Evolutionary conservation across 495 filamentous ascomycete species (phyloP), one percentile per base, ranked within the genome.

Genomic region (Xylaria sp.): DNA sequence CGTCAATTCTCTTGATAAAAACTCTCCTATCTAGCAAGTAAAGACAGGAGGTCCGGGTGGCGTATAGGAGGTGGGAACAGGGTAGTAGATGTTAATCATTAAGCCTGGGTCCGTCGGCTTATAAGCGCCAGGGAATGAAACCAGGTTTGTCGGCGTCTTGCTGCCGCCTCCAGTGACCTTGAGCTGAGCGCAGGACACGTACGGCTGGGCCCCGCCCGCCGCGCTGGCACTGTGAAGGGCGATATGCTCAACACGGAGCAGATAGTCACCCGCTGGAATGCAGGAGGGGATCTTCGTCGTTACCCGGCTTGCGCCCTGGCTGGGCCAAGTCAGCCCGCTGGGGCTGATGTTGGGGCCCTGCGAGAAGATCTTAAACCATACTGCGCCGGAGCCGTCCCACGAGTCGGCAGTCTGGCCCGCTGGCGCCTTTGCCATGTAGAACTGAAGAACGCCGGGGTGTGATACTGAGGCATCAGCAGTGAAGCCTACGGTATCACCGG

Each of bases 231-330:
- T 70, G 72, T 89, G 86, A 14, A 88, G 79, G 17, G 79, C 88
- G 62, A 90, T 84, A 68, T 89, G 86, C 78, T 90, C 89, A 19
- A 84, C 85, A 33, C 88, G 85, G 43, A 90, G 77, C 21, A 91
- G 85, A 69, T 90, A 90, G 71, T 86, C 79, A 41, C 88, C 88
- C 0, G 83, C 70, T 3, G 81, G 79, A 62, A 88, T 82, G 70
- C 82, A 83, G 11, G 73, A 71, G 0, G 87, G 87, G 65, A 88
- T 85, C 64, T 75, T 83, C 43, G 85, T 80, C 66, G 79, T 80
- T 46, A 83, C 79, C 53, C 74, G 73, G 46, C 71, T 77, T 41
- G 75, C 71, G 15, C 76, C 76, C 74, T 77, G 72, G 73, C 75
- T 79, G 11, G 78, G 79, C 82, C 78, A 86, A 15, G 75, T 82